These are phyloP conservation scores for Angomonas deanei DNA, from an alignment of 208 protist genomes.

Conservation along the genomic window DNA sequence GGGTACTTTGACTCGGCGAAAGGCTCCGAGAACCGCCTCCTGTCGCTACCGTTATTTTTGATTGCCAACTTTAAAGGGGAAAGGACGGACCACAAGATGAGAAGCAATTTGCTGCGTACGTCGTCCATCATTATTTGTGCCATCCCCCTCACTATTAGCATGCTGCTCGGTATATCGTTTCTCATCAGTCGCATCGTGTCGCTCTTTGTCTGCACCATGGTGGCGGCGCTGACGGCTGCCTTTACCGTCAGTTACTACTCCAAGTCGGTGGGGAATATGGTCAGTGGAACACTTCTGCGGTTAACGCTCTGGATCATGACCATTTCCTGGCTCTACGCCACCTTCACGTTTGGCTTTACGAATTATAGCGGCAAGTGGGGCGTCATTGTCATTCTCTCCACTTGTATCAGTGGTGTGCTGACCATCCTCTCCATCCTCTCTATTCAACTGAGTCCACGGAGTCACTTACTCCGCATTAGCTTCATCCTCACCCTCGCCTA, in stretches of 20 bases:
- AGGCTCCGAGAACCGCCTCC: conserved; percentile 16
- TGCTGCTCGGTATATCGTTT: conserved; percentile 62
- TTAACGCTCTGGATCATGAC: conserved; percentile 46
- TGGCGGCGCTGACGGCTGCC: conserved; percentile 24
- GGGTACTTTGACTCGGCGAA: conserved; percentile 25
- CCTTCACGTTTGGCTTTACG: conserved; percentile 44
- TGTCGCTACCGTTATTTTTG: conserved; percentile 21
- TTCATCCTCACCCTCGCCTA: conserved; percentile 37
- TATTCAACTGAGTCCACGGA: conserved; percentile 21
- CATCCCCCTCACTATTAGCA: conserved; percentile 40
- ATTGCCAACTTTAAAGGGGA: neutral
- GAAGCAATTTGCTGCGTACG: conserved; percentile 12
- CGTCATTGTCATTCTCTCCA: conserved; percentile 31
- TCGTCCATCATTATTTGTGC: conserved; percentile 54
- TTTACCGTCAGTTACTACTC: conserved; percentile 62
- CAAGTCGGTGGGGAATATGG: conserved; percentile 27
- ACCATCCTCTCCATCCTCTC: conserved; percentile 30
- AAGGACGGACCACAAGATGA: neutral
- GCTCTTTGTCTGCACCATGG: conserved; percentile 33
- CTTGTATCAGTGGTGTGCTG: conserved; percentile 27
- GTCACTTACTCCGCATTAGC: conserved; percentile 31
- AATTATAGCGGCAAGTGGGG: conserved; percentile 28
- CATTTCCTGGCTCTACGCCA: conserved; percentile 52
- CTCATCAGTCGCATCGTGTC: conserved; percentile 53
- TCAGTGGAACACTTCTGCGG: conserved; percentile 38